phyloP scores from a whole-genome alignment of 768 basidiomycete species.

The Ramaria sp. region DNA sequence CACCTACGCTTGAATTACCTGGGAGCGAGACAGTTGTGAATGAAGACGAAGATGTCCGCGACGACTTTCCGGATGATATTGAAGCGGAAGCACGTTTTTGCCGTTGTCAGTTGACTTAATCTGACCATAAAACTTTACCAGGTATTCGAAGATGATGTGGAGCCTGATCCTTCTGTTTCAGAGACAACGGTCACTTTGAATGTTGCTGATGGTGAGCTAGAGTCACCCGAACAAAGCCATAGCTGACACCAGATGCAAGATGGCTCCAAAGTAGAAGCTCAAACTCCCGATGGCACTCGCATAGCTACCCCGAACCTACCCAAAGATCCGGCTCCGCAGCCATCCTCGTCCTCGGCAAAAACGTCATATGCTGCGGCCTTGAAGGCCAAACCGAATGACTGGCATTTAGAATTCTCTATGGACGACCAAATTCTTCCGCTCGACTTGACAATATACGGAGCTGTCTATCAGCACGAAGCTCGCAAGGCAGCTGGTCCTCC shows the following conservation, averaged over 20 bases:
- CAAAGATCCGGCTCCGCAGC: slow-evolving; percentile 28
- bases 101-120: not conserved
- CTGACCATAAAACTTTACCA: slow-evolving; percentile 15
- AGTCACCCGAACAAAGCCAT: not conserved
- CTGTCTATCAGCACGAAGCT: slow-evolving; percentile 85
- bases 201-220: slow-evolving; percentile 58
- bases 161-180: slow-evolving; percentile 52
- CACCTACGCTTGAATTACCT: slow-evolving; percentile 24
- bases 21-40: slow-evolving; percentile 46
- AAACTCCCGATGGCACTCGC: slow-evolving; percentile 93
- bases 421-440: slow-evolving; percentile 76
- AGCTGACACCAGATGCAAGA: slow-evolving; percentile 32
- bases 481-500: slow-evolving; percentile 46
- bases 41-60: slow-evolving; percentile 50
- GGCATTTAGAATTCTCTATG: slow-evolving; percentile 95
- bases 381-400: slow-evolving; percentile 87
- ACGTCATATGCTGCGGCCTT: slow-evolving; percentile 90
- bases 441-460: slow-evolving; percentile 92
- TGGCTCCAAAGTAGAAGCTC: slow-evolving; percentile 88
- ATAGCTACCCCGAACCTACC: slow-evolving; percentile 74
- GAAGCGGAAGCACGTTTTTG: slow-evolving; percentile 49
- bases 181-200: slow-evolving; percentile 85
- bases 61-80: slow-evolving; percentile 76
- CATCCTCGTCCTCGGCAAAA: slow-evolving; percentile 26
- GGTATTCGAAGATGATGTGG: slow-evolving; percentile 83